Evolutionary conservation across 1,284 basidiomycete species (phyloP).

Genomic region (Sphagnurus paluster): DNA sequence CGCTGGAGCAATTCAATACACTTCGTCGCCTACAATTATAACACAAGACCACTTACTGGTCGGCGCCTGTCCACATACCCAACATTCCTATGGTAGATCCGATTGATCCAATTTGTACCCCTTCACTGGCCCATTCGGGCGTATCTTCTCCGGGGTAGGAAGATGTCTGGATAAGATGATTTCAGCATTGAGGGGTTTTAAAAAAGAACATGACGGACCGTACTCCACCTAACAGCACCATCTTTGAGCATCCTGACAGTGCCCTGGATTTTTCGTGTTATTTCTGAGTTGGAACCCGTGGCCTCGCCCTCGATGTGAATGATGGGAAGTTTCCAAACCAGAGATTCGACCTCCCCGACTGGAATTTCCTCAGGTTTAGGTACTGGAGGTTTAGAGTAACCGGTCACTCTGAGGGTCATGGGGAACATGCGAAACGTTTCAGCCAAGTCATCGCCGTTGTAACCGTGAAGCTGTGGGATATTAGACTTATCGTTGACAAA

Average conservation of each 20-base stretch:
- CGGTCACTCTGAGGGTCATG: constrained; percentile 43
- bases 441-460: constrained; percentile 30
- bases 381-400: constrained; percentile 40
- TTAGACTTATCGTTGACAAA: neutral
- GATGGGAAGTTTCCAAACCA: constrained; percentile 41
- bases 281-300: constrained; percentile 37
- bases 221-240: constrained; percentile 51
- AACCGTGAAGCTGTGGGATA: constrained; percentile 24
- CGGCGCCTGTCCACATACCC: constrained; percentile 61
- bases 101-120: constrained; percentile 54
- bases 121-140: constrained; percentile 54
- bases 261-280: constrained; percentile 38
- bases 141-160: constrained; percentile 22
- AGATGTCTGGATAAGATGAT: constrained; percentile 23
- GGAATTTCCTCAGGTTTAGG: constrained; percentile 22
- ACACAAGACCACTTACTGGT: constrained; percentile 38
- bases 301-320: constrained; percentile 52
- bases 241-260: constrained; percentile 51
- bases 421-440: constrained; percentile 58
- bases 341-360: constrained; percentile 16
- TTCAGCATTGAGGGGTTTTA: neutral
- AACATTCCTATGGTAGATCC: constrained; percentile 52
- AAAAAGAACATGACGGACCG: constrained; percentile 38
- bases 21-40: neutral
- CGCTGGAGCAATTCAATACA: constrained; percentile 13